A percentile compares a stretch with the other conserved stretches of the same genome.
Conservation (phyloP, 495 filamentous ascomycete species). For the Penicillium waksmanii region DNA sequence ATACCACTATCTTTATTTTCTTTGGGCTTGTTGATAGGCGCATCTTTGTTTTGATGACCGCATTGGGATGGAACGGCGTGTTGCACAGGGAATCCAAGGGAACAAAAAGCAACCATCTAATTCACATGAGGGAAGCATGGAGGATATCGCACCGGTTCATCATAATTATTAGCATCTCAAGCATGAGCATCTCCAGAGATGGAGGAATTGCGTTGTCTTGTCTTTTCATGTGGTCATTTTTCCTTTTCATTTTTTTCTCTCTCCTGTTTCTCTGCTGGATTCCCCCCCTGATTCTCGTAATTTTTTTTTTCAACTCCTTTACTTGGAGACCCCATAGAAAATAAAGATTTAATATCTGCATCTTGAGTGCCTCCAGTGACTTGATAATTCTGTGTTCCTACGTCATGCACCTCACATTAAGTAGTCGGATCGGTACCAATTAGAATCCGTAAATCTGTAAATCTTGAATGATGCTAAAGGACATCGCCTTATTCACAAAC, state of each 20-base stretch:
- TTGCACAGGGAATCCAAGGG: conserved; percentile 28
- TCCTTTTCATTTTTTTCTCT: conserved; percentile 18
- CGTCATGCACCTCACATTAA: not conserved
- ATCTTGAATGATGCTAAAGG: too few relatives aligned
- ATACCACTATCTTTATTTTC: conserved; percentile 16
- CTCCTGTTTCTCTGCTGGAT: conserved; percentile 23
- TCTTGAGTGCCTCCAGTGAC: not conserved
- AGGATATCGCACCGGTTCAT: conserved; percentile 20
- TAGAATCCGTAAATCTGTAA: too few relatives aligned
- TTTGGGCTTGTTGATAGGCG: conserved; percentile 36
- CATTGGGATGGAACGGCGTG: conserved; percentile 34
- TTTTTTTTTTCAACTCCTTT: conserved; percentile 15
- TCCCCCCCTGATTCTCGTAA: conserved; percentile 26
- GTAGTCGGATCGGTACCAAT: too few relatives aligned
- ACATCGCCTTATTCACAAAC: too few relatives aligned
- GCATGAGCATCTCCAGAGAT: conserved; percentile 25
- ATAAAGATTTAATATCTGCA: conserved; percentile 35
- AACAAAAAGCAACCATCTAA: conserved; percentile 30
- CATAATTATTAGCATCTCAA: conserved; percentile 32
- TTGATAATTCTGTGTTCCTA: not conserved
- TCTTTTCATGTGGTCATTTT: conserved; percentile 8
- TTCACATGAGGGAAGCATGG: conserved; percentile 25
- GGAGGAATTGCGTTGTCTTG: conserved; percentile 14
- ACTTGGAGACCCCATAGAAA: conserved; percentile 25
- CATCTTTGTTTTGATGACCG: conserved; percentile 32